A percentile compares a stretch with the other conserved stretches of the same genome.
Conservation (phyloP, 139 green algal genomes). For the Chlorella vulgaris region DNA sequence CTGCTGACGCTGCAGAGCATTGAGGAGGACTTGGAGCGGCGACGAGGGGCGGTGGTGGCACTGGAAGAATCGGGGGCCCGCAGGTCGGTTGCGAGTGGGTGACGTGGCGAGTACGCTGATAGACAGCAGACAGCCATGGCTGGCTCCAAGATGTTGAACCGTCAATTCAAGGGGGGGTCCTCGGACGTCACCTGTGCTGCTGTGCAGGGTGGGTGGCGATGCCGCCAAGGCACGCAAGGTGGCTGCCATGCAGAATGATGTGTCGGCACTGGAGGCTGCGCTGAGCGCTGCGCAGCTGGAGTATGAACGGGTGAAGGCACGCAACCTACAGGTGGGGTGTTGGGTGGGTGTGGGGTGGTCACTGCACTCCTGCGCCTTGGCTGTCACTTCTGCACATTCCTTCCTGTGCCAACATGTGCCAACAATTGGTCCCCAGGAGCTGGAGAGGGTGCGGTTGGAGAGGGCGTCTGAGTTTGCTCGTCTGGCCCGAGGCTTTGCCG, state of each 20-base stretch:
- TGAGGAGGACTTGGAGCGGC: constrained; percentile 53
- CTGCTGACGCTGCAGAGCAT: constrained; percentile 72
- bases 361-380: no score
- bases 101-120: background rate
- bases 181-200: no score
- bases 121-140: no score
- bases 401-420: no score
- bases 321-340: constrained; percentile 40
- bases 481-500: constrained; percentile 26
- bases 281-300: constrained; percentile 49
- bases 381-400: no score
- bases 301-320: constrained; percentile 55
- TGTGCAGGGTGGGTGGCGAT: constrained; percentile 43
- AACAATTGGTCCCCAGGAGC: constrained; percentile 51
- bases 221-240: constrained; percentile 46
- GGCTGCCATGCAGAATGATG: constrained; percentile 53
- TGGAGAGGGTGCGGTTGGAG: constrained; percentile 38
- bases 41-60: constrained; percentile 32
- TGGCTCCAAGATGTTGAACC: no score
- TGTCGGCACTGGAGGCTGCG: constrained; percentile 55
- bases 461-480: constrained; percentile 8
- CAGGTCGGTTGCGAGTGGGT: background rate
- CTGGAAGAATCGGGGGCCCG: constrained; percentile 42
- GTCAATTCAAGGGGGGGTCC: no score
- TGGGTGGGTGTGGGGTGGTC: background rate